Evolutionary conservation across 176 grass and related monocot species (phyloP).

Genomic region (Avena atlantica): DNA sequence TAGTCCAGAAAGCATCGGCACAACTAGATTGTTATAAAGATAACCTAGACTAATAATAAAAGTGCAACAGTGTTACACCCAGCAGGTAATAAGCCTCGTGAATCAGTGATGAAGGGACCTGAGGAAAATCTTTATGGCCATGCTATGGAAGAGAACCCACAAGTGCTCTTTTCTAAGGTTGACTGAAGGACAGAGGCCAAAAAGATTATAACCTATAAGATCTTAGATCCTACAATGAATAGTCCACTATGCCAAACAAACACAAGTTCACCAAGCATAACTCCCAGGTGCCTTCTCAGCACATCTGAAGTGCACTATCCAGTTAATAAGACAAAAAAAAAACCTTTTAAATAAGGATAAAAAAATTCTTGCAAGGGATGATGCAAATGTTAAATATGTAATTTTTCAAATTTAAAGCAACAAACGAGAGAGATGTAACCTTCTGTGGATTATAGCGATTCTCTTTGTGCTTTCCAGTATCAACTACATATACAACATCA

Average conservation of each 20-base stretch:
- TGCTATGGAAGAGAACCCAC: background rate
- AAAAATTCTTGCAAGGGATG: slow-evolving; percentile 23
- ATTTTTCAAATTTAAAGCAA: slow-evolving; percentile 34
- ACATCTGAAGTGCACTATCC: slow-evolving; percentile 1
- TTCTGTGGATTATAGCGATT: slow-evolving; percentile 96
- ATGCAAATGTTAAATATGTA: slow-evolving; percentile 22
- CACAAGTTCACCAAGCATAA: slow-evolving; percentile 3
- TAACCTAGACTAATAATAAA: slow-evolving; percentile 9
- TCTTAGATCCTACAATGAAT: background rate
- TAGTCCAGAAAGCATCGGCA: slow-evolving; percentile 1
- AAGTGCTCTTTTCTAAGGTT: background rate
- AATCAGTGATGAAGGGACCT: background rate
- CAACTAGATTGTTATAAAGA: slow-evolving; percentile 10
- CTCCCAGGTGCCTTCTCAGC: background rate
- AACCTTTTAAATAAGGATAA: background rate
- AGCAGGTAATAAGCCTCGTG: slow-evolving; percentile 7
- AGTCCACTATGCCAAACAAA: slow-evolving; percentile 1
- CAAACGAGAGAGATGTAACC: slow-evolving; percentile 49
- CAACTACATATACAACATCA: slow-evolving; percentile 95
- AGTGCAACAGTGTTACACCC: slow-evolving; percentile 4
- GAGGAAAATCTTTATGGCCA: background rate
- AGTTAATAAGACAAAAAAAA: slow-evolving; percentile 1
- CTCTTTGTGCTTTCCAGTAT: slow-evolving; percentile 95
- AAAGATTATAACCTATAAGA: slow-evolving; percentile 31
- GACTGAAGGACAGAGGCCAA: background rate